Evolutionary conservation across 306 rosid genomes (phyloP).

Genomic region (Sicyos baderoa): DNA sequence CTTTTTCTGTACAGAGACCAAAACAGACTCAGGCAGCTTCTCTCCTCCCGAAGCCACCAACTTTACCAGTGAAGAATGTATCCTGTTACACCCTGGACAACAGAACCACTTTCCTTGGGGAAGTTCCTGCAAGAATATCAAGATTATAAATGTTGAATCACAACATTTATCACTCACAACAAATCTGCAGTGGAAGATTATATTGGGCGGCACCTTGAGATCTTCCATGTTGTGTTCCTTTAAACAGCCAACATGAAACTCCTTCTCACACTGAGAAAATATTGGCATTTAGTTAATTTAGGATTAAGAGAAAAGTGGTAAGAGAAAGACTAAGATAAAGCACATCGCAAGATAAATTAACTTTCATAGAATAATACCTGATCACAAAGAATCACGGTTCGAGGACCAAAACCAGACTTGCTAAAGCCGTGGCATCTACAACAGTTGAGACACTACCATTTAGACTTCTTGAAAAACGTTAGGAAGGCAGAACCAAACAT

Average conservation of each 20-base stretch:
- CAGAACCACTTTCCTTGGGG: constrained; percentile 78
- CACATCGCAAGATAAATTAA: not conserved
- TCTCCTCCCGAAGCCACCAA: constrained; percentile 42
- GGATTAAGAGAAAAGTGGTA: not conserved
- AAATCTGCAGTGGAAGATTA: constrained; percentile 1
- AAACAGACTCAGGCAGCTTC: constrained; percentile 41
- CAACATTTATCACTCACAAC: not conserved
- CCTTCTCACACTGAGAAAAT: constrained; percentile 62
- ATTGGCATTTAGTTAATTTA: not conserved
- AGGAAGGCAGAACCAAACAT: not conserved
- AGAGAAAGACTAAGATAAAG: not conserved
- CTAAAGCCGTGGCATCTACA: constrained; percentile 54
- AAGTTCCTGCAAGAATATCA: constrained; percentile 42
- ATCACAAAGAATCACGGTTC: constrained; percentile 69
- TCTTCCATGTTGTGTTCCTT: constrained; percentile 49
- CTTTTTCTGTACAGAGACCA: constrained; percentile 42
- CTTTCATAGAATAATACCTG: constrained; percentile 42
- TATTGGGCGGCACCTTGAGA: constrained; percentile 39
- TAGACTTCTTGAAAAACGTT: constrained; percentile 6
- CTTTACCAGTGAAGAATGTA: constrained; percentile 38
- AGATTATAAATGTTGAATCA: not conserved
- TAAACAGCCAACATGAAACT: constrained; percentile 71
- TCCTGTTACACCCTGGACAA: constrained; percentile 35
- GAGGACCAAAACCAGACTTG: constrained; percentile 46
- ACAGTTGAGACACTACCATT: not conserved